These are phyloP conservation scores for Fusarium liriodendri DNA, from an alignment of 2,329 filamentous ascomycete genomes.

Conservation along the genomic window DNA sequence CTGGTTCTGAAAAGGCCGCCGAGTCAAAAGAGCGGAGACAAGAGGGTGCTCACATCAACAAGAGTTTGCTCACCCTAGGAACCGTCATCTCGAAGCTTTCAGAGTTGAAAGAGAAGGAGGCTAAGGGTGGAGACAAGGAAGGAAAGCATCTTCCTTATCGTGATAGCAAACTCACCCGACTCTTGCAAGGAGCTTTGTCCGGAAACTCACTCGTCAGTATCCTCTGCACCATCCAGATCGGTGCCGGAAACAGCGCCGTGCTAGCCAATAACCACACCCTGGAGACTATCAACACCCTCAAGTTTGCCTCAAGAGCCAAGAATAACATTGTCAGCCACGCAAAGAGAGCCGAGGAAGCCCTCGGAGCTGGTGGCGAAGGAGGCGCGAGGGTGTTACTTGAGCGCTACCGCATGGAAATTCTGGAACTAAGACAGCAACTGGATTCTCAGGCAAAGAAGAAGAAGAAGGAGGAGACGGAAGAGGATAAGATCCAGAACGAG, in stretches of 20 bases:
- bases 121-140: slow-evolving; percentile 80
- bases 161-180: slow-evolving; percentile 94
- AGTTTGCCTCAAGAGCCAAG: slow-evolving; percentile 95
- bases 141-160: slow-evolving; percentile 94
- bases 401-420: slow-evolving; percentile 93
- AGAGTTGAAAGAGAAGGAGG: slow-evolving; percentile 85
- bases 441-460: slow-evolving; percentile 83
- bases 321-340: slow-evolving; percentile 98
- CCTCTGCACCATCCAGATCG: slow-evolving; percentile 94
- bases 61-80: slow-evolving; percentile 92
- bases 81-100: slow-evolving; percentile 96
- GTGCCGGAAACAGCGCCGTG: slow-evolving; percentile 78
- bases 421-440: slow-evolving; percentile 82
- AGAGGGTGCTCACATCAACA: slow-evolving; percentile 98
- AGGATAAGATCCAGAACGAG: slow-evolving; percentile 71
- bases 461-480: slow-evolving; percentile 68
- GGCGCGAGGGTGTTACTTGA: slow-evolving; percentile 89
- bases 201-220: slow-evolving; percentile 97
- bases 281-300: slow-evolving; percentile 95
- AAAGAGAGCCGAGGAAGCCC: slow-evolving; percentile 91
- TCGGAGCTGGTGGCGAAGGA: slow-evolving; percentile 83
- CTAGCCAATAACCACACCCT: slow-evolving; percentile 79
- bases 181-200: slow-evolving; percentile 91
- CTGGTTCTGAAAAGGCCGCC: slow-evolving; percentile 94
- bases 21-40: slow-evolving; percentile 94